Percentiles rank a stretch among this genome's conserved stretches.
Evolutionary conservation across 768 basidiomycete genomes (phyloP).

Genomic region (Sistotremastrum suecicum): DNA sequence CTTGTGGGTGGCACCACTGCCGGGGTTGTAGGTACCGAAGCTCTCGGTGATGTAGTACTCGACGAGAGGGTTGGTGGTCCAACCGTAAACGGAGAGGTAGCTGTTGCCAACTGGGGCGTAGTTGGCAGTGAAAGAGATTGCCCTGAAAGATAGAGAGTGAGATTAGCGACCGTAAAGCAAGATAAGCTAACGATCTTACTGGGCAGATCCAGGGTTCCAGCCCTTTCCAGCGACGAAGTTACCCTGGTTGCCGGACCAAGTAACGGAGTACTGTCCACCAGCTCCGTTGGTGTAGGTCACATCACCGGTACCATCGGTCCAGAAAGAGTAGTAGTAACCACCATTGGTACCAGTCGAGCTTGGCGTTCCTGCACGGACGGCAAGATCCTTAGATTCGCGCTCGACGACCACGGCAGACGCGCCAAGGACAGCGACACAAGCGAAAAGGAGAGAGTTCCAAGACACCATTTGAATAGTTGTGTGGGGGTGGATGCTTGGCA

Average conservation of each 20-base stretch:
- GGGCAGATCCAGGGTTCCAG: conserved; percentile 22
- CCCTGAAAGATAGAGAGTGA: conserved; percentile 10
- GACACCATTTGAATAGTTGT: too few relatives aligned
- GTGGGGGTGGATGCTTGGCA: too few relatives aligned
- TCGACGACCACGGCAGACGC: too few relatives aligned
- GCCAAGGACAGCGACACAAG: too few relatives aligned
- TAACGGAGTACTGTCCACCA: conserved; percentile 19
- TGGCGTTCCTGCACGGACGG: background rate
- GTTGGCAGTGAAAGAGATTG: conserved; percentile 23
- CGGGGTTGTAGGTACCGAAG: conserved; percentile 28
- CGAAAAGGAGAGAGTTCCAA: too few relatives aligned
- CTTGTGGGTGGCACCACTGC: conserved; percentile 16
- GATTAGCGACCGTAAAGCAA: background rate
- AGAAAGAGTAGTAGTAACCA: conserved; percentile 26
- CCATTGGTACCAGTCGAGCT: conserved; percentile 18
- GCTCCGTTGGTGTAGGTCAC: conserved; percentile 20
- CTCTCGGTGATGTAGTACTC: conserved; percentile 34
- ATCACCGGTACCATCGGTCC: conserved; percentile 17
- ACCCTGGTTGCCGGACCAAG: conserved; percentile 17
- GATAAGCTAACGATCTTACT: conserved; percentile 4
- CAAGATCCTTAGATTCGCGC: too few relatives aligned
- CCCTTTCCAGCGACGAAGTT: conserved; percentile 27
- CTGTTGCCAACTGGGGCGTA: conserved; percentile 25
- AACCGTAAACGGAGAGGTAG: conserved; percentile 32
- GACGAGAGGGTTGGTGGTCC: conserved; percentile 29